Evolutionary conservation across 2,329 filamentous ascomycete genomes (phyloP), one percentile per base, ranked within the genome.

Genomic region (Fusarium veterinarium): DNA sequence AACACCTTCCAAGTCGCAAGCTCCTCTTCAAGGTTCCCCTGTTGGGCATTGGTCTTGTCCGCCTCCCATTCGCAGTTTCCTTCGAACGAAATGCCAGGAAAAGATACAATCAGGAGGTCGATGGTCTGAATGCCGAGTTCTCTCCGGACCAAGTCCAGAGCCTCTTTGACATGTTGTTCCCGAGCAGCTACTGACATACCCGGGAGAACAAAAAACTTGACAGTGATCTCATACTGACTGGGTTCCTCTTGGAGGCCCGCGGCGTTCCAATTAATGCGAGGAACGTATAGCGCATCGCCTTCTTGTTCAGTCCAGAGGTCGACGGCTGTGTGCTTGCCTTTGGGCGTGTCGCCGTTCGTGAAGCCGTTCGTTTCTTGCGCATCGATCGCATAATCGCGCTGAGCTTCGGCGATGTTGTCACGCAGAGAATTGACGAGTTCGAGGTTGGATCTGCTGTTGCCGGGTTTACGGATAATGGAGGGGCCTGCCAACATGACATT

Each of bases 171-270:
- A 79, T 97, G 92, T 60, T 86, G 85, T 74, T 89, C 89, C 67
- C 95, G 90, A 72, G 90, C 84, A 23, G 87, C 86, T 4, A 89
- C 84, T 14, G 91, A 87, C 59, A 93, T 89, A 23, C 89, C 89
- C 3, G 94, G 92, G 33, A 98, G 88, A 82, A 96, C 97, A 86
- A 99, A 99, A 28, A 99, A 84, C 83, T 99, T 99, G 69, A 96
- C 92, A 1, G 95, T 98, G 78, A 98, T 95, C 79, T 98, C 95
- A 84, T 99, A 99, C 75, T 95, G 91, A 66, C 89, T 86, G 31
- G 92, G 87, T 75, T 97, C 95, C 79, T 99, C 96, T 37, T 90
- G 87, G 49, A 99, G 85, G 0, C 92, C 92, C 8, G 90, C 90
- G 35, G 88, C 84, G 17, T 89, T 85, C 86, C 92, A 93, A 81